Base-by-base conservation (phyloP, 352 stramenopile species). In the Globisporangium carolinianum region DNA sequence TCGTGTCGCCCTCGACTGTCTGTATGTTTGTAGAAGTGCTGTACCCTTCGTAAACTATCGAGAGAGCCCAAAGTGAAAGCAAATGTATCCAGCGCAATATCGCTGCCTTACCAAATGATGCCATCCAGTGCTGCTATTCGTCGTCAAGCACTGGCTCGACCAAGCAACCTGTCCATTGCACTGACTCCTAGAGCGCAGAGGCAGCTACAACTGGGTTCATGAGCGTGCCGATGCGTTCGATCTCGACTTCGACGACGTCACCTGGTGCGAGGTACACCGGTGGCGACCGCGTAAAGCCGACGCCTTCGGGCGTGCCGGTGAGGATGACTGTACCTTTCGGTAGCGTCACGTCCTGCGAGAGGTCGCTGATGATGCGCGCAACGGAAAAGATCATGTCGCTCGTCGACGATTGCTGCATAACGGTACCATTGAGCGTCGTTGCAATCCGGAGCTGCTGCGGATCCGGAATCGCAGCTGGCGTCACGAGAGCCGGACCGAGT, bases 321-420 rank as follows among this genome's bases (percentile, higher is more conserved):
- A 96, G 76, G 47, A 97, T 96, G 32, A 96, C 67, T 9, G 88
- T 96, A 45, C 87, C 87, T 32, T 83, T 79, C n/a, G 75, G 75
- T 49, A 97, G 67, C 47, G 90, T 97, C 48, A 71, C 93, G 63
- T 94, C 89, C 61, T 96, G 83, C 10, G 87, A 96, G 4, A 97
- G 73, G 65, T 92, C 83, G 58, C 83, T 92, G 57, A 97, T 94
- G 36, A 97, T 67, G 63, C 93, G 74, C 2, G 83, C 75, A 0
- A 97, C 82, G 3, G 75, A 86, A 67, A 96, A 97, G 66, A 97
- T 95, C 85, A 97, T 96, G 72, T 97, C 88, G 32, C 69, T 58
- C 47, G 90, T 97, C 54, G 75, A 94, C 24, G 86, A 95, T 55
- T 93, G 78, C 63, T 97, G 90, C 69, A 95, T 83, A 48, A 79